Percentiles rank a stretch among this genome's conserved stretches.
These are phyloP conservation scores for Diaporthe helianthi DNA, from an alignment of 2,329 filamentous ascomycete genomes.

Conservation along the genomic window DNA sequence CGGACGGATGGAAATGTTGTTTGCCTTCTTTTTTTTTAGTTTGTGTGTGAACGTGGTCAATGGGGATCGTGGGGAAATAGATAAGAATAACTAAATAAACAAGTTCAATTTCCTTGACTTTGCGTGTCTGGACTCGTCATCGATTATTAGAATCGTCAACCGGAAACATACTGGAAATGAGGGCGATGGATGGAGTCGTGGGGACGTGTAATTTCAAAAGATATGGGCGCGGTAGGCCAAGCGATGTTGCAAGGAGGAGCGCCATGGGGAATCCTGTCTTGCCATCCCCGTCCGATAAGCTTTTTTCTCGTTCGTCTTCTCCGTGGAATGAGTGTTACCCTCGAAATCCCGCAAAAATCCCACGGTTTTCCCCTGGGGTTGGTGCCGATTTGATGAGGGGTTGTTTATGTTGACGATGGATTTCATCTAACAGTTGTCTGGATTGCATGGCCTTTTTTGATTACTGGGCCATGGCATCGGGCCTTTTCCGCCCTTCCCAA, in stretches of 20 bases:
- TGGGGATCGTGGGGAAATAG: not conserved
- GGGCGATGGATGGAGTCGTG: not conserved
- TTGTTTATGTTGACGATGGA: not conserved
- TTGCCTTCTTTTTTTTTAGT: too few species aligned
- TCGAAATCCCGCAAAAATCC: not conserved
- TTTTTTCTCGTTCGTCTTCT: not conserved
- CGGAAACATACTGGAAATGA: slow-evolving; percentile 14
- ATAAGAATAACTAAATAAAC: not conserved
- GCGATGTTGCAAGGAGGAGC: not conserved
- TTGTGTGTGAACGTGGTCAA: not conserved
- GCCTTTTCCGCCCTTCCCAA: slow-evolving; percentile 3
- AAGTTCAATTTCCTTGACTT: not conserved
- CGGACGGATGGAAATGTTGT: not conserved
- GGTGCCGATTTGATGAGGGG: not conserved
- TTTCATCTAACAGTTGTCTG: not conserved
- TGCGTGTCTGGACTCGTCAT: not conserved
- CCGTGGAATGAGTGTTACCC: slow-evolving; percentile 7
- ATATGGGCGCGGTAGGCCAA: not conserved
- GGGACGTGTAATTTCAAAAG: slow-evolving; percentile 9
- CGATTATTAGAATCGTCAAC: slow-evolving; percentile 19
- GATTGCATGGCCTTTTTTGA: not conserved
- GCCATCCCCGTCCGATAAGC: slow-evolving; percentile 18
- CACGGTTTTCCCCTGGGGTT: too few species aligned
- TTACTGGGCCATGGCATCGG: slow-evolving; percentile 1
- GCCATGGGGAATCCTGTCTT: slow-evolving; percentile 2